Percentiles rank a stretch among this genome's conserved stretches.
These are phyloP conservation scores for Schwanniomyces pseudopolymorphus DNA, from an alignment of 805 yeast species.

Conservation along the genomic window DNA sequence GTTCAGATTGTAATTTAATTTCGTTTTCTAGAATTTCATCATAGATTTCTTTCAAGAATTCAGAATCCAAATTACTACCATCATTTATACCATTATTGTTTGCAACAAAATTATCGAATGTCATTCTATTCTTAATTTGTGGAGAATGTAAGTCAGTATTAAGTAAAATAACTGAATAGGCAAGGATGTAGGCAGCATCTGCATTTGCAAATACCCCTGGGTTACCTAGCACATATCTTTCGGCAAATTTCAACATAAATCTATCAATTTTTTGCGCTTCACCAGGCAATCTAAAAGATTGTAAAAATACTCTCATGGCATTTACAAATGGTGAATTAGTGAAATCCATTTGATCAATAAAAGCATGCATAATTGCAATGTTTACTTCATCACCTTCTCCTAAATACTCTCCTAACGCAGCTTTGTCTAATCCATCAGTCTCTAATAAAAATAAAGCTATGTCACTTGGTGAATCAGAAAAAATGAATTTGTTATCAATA, in stretches of 20 bases:
- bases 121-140: conserved; percentile 84
- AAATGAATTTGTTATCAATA: conserved; percentile 61
- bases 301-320: conserved; percentile 81
- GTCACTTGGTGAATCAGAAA: conserved; percentile 56
- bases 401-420: conserved; percentile 83
- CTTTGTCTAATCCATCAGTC: conserved; percentile 77
- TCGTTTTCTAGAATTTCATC: conserved; percentile 81
- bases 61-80: conserved; percentile 78
- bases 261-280: conserved; percentile 98
- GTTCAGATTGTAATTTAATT: conserved; percentile 89
- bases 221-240: conserved; percentile 83
- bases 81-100: conserved; percentile 94
- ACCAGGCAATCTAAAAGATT: conserved; percentile 91
- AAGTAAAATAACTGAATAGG: conserved; percentile 88
- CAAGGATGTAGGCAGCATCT: conserved; percentile 88
- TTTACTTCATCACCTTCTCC: conserved; percentile 85
- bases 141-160: conserved; percentile 93
- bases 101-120: conserved; percentile 77
- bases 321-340: conserved; percentile 68
- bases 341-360: conserved; percentile 87
- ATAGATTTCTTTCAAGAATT: conserved; percentile 65
- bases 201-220: conserved; percentile 88
- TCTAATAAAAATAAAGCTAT: conserved; percentile 73
- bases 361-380: conserved; percentile 85
- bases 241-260: conserved; percentile 95